phyloP scores from a whole-genome alignment of 768 basidiomycete genomes.

The Suillus variegatus region DNA sequence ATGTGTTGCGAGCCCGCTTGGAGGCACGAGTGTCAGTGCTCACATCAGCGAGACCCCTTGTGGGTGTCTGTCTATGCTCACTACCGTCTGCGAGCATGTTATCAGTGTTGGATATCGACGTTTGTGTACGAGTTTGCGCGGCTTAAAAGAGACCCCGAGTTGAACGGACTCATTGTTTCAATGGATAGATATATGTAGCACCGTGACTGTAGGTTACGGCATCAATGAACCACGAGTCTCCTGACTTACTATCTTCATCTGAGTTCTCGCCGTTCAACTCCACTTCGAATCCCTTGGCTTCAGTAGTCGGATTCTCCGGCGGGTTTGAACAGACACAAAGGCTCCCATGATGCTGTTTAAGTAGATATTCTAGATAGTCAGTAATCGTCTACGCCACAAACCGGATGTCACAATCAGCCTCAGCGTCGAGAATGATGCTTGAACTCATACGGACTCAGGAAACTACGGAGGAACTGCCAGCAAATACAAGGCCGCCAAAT shows the following conservation, averaged over 20 bases:
- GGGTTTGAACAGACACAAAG: slow-evolving; percentile 5
- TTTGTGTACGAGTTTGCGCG: slow-evolving; percentile 13
- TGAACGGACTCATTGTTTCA: slow-evolving; percentile 17
- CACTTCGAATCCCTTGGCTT: slow-evolving; percentile 8
- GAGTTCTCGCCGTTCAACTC: slow-evolving; percentile 12
- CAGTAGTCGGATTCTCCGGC: slow-evolving; percentile 10
- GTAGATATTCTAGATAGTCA: neutral
- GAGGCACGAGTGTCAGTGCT: slow-evolving; percentile 34
- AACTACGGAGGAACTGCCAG: slow-evolving; percentile 9
- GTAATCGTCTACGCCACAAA: slow-evolving; percentile 3
- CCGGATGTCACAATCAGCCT: neutral
- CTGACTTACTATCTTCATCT: slow-evolving; percentile 12
- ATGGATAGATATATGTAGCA: slow-evolving; percentile 14
- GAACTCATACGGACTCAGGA: slow-evolving; percentile 2
- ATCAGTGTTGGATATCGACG: slow-evolving; percentile 29
- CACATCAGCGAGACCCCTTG: slow-evolving; percentile 12
- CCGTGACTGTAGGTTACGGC: slow-evolving; percentile 13
- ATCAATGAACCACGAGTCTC: slow-evolving; percentile 15
- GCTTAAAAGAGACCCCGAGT: slow-evolving; percentile 16
- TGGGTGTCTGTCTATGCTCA: neutral
- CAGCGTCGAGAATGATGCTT: neutral
- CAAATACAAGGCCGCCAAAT: slow-evolving; percentile 6
- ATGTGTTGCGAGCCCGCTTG: slow-evolving; percentile 49
- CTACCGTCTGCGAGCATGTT: slow-evolving; percentile 18
- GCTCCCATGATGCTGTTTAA: neutral